Base-by-base conservation (phyloP, 805 yeast species). In the Yamadazyma ubonensis region DNA sequence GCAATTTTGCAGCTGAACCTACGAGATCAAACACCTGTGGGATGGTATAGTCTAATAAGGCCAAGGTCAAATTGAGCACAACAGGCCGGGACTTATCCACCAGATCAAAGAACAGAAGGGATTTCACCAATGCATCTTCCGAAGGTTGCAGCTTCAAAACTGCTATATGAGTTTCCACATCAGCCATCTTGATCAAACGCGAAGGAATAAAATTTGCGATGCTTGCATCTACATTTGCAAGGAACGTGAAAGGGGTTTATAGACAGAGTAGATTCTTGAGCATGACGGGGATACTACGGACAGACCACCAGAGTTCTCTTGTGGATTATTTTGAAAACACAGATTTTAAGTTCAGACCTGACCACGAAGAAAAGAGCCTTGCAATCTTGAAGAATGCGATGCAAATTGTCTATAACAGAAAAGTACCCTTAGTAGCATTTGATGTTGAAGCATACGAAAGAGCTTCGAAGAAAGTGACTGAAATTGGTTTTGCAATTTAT, bases 401-500 rank as follows among this genome's bases (percentile, higher is more conserved):
- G 55, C 42, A 47, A 12, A 20, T 43, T 8, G 58, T 60, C 6
- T 59, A 53, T 29, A 33, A 44, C 7, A 38, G 61, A 27, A 46
- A 51, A 19, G 38, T 62, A 3, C 65, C 72, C 2, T 58, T 74
- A 19, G 59, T 79, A 17, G 62, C 75, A 6, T 59, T 80, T 29
- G 86, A 80, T 53, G 63, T 77, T 3, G 86, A 80, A 54, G 83
- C 83, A 0, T 76, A 55, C 57, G 86, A 79, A 48, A 51, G 54
- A 27, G 57, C 68, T 48, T 60, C 56, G 7, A 55, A 60, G 19
- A 51, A 61, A 15, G 64, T 80, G 10, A 80, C 83, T 0, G 86
- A 80, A 49, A 67, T 80, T 33, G 86, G 86, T 1, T 61, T 80
- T 4, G 64, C 80, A 1, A 65, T 80, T 2, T 76, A 69, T 49